phyloP scores from a whole-genome alignment of 768 basidiomycete species.

The Ephemerocybe angulata region DNA sequence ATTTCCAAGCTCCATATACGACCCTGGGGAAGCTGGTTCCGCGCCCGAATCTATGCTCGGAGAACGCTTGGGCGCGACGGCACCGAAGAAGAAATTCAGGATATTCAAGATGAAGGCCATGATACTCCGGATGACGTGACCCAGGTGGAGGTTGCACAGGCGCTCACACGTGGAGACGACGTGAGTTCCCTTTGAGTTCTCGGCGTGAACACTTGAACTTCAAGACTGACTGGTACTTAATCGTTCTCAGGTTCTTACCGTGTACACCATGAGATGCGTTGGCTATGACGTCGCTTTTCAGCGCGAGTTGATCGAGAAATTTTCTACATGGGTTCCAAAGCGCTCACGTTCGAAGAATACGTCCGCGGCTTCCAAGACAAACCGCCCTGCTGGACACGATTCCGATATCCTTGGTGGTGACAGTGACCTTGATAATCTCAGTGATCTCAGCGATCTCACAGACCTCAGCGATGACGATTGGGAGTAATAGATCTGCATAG shows the following conservation, averaged over 20 bases:
- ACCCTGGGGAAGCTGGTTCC: conserved; percentile 23
- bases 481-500: too few species aligned
- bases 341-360: too few species aligned
- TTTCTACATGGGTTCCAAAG: too few species aligned
- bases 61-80: conserved; percentile 13
- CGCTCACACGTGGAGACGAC: conserved; percentile 15
- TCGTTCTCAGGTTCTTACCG: conserved; percentile 12
- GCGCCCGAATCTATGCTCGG: conserved; percentile 28
- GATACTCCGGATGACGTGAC: conserved; percentile 12
- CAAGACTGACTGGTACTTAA: not conserved
- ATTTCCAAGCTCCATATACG: conserved; percentile 3
- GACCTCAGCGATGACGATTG: too few species aligned
- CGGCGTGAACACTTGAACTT: not conserved
- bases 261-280: conserved; percentile 17
- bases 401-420: too few species aligned
- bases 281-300: conserved; percentile 17
- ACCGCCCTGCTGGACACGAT: too few species aligned
- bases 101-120: not conserved
- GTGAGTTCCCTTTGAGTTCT: conserved; percentile 6
- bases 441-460: too few species aligned
- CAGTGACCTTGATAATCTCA: too few species aligned
- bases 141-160: conserved; percentile 13
- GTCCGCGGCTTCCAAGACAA: too few species aligned
- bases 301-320: conserved; percentile 24
- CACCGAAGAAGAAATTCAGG: not conserved